Base-by-base conservation (phyloP, 805 yeast species). In the Starmera amethionina region DNA sequence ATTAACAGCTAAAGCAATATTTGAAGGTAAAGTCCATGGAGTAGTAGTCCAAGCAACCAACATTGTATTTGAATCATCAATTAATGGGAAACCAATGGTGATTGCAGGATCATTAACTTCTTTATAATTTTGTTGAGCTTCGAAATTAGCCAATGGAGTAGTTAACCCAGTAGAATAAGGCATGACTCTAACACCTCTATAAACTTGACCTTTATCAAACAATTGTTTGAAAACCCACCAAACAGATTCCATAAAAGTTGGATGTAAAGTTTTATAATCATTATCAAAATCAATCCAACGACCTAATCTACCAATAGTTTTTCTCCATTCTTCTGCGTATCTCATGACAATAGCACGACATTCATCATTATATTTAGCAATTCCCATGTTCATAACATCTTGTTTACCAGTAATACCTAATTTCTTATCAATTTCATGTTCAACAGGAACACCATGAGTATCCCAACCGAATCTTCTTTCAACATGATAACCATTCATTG, bases 391-490 rank as follows among this genome's bases (percentile, higher is more conserved):
- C 82, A 87, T 77, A 43, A 93, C 99, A 59, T 93, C 99, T 40
- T 84, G 90, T 64, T 89, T 93, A 54, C 95, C 83, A 41, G 82
- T 79, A 65, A 93, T 87, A 32, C 94, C 95, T 52, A 93, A 74
- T 59, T 85, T 83, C 82, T 94, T 93, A 84, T 93, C 99, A 55
- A 93, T 93, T 64, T 90, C 96, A 63, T 93, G 96, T 69, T 93
- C 99, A 43, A 93, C 87, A 38, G 99, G 99, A 48, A 93, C 77
- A 42, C 99, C 99, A 63, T 93, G 99, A 42, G 99, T 93, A 66
- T 93, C 99, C 99, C 99, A 93, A 46, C 99, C 99, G 50, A 93
- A 93, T 56, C 97, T 77, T 68, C 99, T 85, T 65, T 86, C 96
- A 34, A 93, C 98, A 54, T 82, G 86, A 63, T 77, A 82, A 16